Percentiles rank a stretch among this genome's conserved stretches.
These are phyloP conservation scores for Ophiostoma piceae DNA, from an alignment of 2,329 filamentous ascomycete species.

Conservation along the genomic window DNA sequence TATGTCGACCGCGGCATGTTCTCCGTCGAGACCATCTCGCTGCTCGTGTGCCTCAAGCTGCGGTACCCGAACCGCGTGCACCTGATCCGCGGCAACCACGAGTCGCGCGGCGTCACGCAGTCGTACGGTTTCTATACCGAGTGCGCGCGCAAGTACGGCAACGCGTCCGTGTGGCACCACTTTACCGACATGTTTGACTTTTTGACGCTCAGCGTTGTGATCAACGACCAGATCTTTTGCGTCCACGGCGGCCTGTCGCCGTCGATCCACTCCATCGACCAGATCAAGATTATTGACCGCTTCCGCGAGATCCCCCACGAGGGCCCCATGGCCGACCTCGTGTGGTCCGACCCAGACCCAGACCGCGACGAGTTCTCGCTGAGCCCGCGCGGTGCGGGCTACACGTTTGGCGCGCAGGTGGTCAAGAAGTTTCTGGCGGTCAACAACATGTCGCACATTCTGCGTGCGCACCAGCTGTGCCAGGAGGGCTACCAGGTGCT, in stretches of 20 bases:
- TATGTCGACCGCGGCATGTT: constrained; percentile 98
- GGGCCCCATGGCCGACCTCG: constrained; percentile 97
- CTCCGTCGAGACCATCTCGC: constrained; percentile 96
- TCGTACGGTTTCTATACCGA: constrained; percentile 99
- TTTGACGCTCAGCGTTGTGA: constrained; percentile 90
- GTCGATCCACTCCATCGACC: constrained; percentile 95
- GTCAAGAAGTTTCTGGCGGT: constrained; percentile 97
- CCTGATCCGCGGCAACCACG: constrained; percentile 95
- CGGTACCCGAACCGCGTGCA: constrained; percentile 95
- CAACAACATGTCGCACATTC: constrained; percentile 95
- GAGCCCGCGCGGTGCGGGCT: constrained; percentile 86
- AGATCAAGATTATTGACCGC: constrained; percentile 99
- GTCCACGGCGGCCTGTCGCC: constrained; percentile 87
- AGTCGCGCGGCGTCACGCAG: constrained; percentile 94
- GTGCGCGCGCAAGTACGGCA: constrained; percentile 95
- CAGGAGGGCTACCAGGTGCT: constrained; percentile 97
- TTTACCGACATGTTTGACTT: constrained; percentile 99
- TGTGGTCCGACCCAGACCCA: constrained; percentile 97
- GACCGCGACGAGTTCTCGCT: constrained; percentile 96
- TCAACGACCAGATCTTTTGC: constrained; percentile 98
- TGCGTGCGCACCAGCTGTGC: constrained; percentile 96
- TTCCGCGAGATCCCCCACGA: constrained; percentile 98
- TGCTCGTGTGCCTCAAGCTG: constrained; percentile 94
- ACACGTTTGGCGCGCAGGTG: constrained; percentile 95
- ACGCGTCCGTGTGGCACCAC: constrained; percentile 98